Base-by-base conservation (phyloP, 306 rosid genomes). In the Trifolium pratense region DNA sequence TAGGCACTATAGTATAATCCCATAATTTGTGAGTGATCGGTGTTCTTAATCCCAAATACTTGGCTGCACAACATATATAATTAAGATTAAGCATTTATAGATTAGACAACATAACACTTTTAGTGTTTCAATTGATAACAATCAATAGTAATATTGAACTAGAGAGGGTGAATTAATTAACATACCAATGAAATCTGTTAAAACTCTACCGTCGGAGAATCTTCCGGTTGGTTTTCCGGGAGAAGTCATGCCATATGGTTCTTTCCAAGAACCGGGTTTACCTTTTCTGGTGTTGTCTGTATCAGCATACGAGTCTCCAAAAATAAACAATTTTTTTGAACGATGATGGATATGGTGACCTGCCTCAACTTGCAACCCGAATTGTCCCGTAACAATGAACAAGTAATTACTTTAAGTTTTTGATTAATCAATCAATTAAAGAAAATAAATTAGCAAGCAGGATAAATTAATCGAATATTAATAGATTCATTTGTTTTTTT, bases 251-350 rank as follows among this genome's bases (percentile, higher is more conserved):
- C 82, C 78, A 7, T 78, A 63, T 40, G 82, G 82, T 0, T 51
- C 0, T 71, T 52, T 78, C 82, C 82, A 78, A 0, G 82, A 42
- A 11, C 60, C 52, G 3, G 67, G 1, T 5, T 9, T 9, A 18
- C 6, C 10, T 16, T 12, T 51, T 14, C 9, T 13, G 0, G 25
- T 23, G 70, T 79, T 79, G 12, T 79, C 83, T 0, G 75, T 37
- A 46, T 79, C 83, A n/a, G 11, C 78, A 32, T 73, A 79, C 0
- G 83, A 79, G 64, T 79, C 83, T 0, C 83, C 83, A 48, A 79
- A 79, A 6, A 79, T 65, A 2, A 79, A 79, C 25, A 84, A 37
- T 5, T 29, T 73, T 62, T 70, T 79, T 2, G 66, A 63, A 7
- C 1, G 45, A 61, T 32, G 23, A 15, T 34, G 34, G 9, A 34